Evolutionary conservation across 345 rosid species (phyloP), one percentile per base, ranked within the genome.

Genomic region (Xanthoceras sorbifolium): DNA sequence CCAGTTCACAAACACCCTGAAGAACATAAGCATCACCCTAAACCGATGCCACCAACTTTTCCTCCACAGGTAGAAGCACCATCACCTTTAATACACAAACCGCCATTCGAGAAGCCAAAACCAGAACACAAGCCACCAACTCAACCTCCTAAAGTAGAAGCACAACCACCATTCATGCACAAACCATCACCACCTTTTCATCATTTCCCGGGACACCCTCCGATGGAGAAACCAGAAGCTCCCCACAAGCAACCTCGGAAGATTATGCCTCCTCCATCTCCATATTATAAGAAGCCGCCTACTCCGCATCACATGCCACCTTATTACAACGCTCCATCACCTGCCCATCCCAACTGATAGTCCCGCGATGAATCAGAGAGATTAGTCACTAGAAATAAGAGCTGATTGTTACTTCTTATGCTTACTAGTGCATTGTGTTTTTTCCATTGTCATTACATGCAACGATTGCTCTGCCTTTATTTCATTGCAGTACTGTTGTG

Each of bases 171-270:
- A 14, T 46, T 46, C 52, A 12, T 46, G 52, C 52, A 46, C 52
- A 46, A 46, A 15, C 52, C 52, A 14, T 46, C 52, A 46, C 52
- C 52, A 3, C 52, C 52, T 2, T 46, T 46, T 46, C 52, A 46
- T 46, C 52, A 46, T 46, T 46, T 46, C 15, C 36, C 20, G 0
- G 75, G 25, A 9, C 23, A 36, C 18, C 69, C 70, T 63, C 17
- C 17, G 5, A 61, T 26, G 61, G 28, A 25, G 3, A 55, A 59
- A 46, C 20, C 42, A 3, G n/a, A 57, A 66, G 73, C 23, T 32
- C 70, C 57, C 74, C 67, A 78, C 48, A 72, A 10, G 66, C 76
- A 55, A 17, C 81, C 77, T 12, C 11, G 64, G 55, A 77, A 70
- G 80, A 20, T 48, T 61, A 44, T n/a, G 72, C 77, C 72, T 72